Base-by-base conservation (phyloP, 2,329 filamentous ascomycete genomes). In the Polytolypa hystricis region DNA sequence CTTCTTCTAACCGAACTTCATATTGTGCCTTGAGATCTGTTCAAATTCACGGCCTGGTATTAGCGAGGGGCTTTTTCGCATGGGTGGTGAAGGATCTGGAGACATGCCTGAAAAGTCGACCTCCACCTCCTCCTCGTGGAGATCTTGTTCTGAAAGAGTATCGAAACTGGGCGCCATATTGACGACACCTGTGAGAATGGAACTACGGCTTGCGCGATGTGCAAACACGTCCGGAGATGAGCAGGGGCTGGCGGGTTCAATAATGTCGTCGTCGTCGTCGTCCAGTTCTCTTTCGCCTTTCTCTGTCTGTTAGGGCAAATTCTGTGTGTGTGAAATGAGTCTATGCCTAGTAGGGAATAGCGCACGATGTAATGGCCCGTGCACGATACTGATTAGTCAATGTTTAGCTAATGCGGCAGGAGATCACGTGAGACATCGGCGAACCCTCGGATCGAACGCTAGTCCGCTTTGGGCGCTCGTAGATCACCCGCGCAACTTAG, bases 101-200 rank as follows among this genome's bases (percentile, higher is more conserved):
- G 39, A 52, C 65, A 43, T 54, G 70, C 69, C 70, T 51, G 84
- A 89, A 61, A 93, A 85, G 61, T 96, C 89, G 63, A 96, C 81
- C 60, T 95, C 86, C 57, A 87, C 81, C 60, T 94, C 87, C 60
- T 81, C 82, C 58, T 87, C 81, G 55, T 91, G 85, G 62, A 89
- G 80, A 61, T 94, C 84, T 54, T 89, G 84, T 63, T 94, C 86
- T 63, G 82, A 81, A 58, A 96, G 73, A 55, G 86, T 83, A 58
- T 94, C 84, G 65, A 93, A 96, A 60, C 84, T 86, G 51, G 83
- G 81, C 65, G 89, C 85, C 87, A 95, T 95, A 67, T 63, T 86
- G 70, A 66, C 47, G 39, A 25, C 14, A 26, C 10, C 17, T 28
- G 33, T 5, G n/a, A n/a, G n/a, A n/a, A n/a, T n/a, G n/a, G n/a